Evolutionary conservation across 352 stramenopile species (phyloP), one percentile per base, ranked within the genome.

Genomic region (Lagenidium giganteum): DNA sequence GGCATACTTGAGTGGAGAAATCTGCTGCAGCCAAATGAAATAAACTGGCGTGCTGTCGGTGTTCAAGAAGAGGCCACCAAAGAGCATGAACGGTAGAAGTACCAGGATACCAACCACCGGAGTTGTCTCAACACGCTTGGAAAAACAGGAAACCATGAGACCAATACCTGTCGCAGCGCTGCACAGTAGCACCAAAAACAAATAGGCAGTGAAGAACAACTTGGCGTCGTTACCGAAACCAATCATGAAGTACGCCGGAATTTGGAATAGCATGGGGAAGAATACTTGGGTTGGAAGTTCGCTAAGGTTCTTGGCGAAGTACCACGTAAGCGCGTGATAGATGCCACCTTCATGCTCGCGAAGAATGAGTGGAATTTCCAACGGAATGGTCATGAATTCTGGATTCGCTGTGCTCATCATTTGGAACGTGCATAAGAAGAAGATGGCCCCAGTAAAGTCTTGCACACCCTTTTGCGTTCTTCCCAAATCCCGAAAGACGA

Each of bases 21-120:
- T 60, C 54, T 76, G 79, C 26, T 77, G 64, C n/a, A 83, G 47
- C 70, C 70, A 83, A 35, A 66, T 46, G 2, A 79, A 56, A 57
- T 63, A 83, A 48, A 72, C 64, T 0, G 67, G 70, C 6, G 65
- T 67, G 24, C 65, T 52, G 32, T 64, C 56, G 9, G 64, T 42
- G 17, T 83, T 73, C 21, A 77, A 57, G 12, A 83, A 20, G 3
- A 79, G 47, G 0, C 67, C 67, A 8, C 67, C 70, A 28, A 77
- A 79, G 1, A 51, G 54, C 11, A 70, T 30, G 13, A 79, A 78
- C 5, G 70, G 45, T 7, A 64, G 30, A 39, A 75, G 24, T 2
- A 75, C 9, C 22, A 72, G 27, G 2, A 55, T 28, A 17, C 63
- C 68, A 17, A 75, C 36, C 5, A 76, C 57, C 13, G 58, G 35